A percentile compares a stretch with the other conserved stretches of the same genome.
Evolutionary conservation across 495 filamentous ascomycete genomes (phyloP).

Genomic region (Neurospora sp.): DNA sequence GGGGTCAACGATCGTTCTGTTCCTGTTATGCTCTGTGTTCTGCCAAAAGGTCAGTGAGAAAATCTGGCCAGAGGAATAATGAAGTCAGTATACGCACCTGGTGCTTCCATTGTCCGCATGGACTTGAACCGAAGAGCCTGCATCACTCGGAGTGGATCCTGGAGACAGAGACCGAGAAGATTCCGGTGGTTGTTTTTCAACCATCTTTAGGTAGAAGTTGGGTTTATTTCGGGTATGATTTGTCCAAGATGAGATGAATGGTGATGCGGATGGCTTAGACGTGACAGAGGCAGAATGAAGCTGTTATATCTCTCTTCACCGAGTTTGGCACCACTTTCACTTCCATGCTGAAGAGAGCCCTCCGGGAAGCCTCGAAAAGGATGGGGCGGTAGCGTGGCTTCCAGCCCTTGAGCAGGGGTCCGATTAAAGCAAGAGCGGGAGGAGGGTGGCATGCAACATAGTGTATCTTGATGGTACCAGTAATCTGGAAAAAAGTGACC

Average conservation of each 20-base stretch:
- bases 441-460: not conserved
- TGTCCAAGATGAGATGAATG: not conserved
- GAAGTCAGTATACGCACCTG: constrained; percentile 8
- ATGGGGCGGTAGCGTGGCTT: constrained; percentile 9
- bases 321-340: not conserved
- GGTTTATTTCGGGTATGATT: not conserved
- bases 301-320: not conserved
- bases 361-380: constrained; percentile 14
- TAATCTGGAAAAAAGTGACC: not conserved
- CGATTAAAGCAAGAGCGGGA: constrained; percentile 17
- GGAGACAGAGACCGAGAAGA: constrained; percentile 4
- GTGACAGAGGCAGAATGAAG: not conserved
- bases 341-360: constrained; percentile 11
- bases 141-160: constrained; percentile 13
- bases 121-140: constrained; percentile 19
- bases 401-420: constrained; percentile 1
- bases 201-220: constrained; percentile 1
- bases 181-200: not conserved
- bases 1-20: constrained; percentile 1
- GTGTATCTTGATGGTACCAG: not conserved
- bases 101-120: constrained; percentile 15
- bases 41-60: not conserved
- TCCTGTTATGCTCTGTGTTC: not conserved
- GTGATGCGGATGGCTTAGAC: not conserved
- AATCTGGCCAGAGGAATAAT: not conserved